Base-by-base conservation (phyloP, 2,329 filamentous ascomycete genomes). In the Diplodia corticola region DNA sequence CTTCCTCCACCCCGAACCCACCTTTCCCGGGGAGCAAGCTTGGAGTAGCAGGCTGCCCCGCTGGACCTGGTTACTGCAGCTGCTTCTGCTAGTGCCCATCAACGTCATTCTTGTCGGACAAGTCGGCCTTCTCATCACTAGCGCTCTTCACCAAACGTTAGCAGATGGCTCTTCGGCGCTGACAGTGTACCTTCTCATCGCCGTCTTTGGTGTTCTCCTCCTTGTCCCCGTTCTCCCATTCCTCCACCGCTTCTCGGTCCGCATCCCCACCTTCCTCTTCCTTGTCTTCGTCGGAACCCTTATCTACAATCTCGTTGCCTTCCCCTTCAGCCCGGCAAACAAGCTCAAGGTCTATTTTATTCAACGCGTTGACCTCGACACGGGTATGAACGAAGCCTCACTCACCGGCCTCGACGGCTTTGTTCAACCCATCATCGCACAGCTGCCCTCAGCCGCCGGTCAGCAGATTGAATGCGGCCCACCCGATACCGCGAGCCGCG, bases 31-130 rank as follows among this genome's bases (percentile, higher is more conserved):
- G 15, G 95, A 98, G 75, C 95, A 98, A 77, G 80, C 85, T 15
- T 99, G 95, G 95, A 96, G 92, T 61, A 85, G 85, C 4, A 84
- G 84, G 44, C 80, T 98, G 64, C 92, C 92, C 1, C 86, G 85
- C 51, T 97, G 91, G 90, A 88, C 91, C 20, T 99, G 95, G 95
- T 78, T 95, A 49, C 71, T 96, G 20, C 93, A 99, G 73, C 89
- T 97, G 69, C 80, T 98, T 3, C 75, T 97, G 17, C 80, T 96
- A 10, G 91, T 87, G 0, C 93, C 93, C 0, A 86, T 97, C 63
- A 86, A 89, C 55, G 81, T 97, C 53, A 89, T 95, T 67, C 77
- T 98, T 22, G 79, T 91, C 17, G 91, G 89, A 1, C 92, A 96
- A 73, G 83, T 93, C 28, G 90, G 86, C 1, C 83, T 98, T 3